Evolutionary conservation across 129 eudicot genomes (phyloP).

Genomic region (Chrysanthemum lavandulifolium): DNA sequence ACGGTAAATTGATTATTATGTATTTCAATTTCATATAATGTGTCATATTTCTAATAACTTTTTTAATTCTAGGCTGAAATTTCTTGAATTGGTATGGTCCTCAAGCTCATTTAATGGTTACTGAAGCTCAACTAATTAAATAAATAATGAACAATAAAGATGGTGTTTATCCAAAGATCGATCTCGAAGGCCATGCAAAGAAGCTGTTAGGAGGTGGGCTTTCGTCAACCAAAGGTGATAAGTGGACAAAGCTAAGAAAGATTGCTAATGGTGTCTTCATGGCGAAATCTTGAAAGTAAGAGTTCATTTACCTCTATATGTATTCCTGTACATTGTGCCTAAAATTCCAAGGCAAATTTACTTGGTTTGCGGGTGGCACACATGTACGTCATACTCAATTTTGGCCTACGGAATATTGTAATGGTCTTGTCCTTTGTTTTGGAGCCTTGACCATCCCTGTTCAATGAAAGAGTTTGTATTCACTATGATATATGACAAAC

Average conservation of each 20-base stretch:
- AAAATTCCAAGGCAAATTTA: no score
- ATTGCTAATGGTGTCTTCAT: not conserved
- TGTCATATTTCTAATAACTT: not conserved
- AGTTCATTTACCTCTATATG: no score
- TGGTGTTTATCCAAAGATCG: not conserved
- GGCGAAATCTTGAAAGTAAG: no score
- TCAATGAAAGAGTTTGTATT: no score
- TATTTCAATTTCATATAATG: not conserved
- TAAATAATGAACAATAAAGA: not conserved
- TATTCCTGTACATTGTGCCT: no score
- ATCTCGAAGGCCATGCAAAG: not conserved
- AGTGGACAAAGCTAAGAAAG: not conserved
- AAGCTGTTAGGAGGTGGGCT: conserved; percentile 2
- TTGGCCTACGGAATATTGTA: no score
- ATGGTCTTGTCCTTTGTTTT: no score
- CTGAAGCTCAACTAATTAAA: not conserved
- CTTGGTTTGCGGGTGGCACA: no score
- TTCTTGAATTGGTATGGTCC: not conserved
- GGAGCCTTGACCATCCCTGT: no score
- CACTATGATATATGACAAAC: no score
- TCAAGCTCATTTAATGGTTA: not conserved
- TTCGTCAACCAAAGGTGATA: not conserved
- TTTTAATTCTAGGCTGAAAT: not conserved
- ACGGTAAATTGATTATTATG: conserved; percentile 35
- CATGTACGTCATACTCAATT: no score